Percentiles rank a stretch among this genome's conserved stretches.
These are phyloP conservation scores for Sclerotiophoma versabilis DNA, from an alignment of 2,329 filamentous ascomycete species.

Conservation along the genomic window DNA sequence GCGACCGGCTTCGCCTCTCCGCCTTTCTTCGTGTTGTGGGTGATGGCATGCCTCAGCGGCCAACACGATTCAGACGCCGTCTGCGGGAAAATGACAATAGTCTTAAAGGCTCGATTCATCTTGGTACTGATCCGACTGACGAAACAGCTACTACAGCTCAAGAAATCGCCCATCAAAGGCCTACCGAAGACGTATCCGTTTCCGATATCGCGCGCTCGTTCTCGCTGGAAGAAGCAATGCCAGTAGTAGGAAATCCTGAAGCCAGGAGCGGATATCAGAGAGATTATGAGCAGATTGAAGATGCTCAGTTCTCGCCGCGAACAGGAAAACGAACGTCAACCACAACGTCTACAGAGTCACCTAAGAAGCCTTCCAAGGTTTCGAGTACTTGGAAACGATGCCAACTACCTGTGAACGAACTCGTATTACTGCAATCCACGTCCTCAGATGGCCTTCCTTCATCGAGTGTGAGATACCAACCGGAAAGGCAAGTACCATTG, in stretches of 20 bases:
- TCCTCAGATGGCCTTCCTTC: slow-evolving; percentile 35
- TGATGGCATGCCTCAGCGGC: slow-evolving; percentile 32
- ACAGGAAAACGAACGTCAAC: background rate
- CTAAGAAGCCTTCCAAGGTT: background rate
- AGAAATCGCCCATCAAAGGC: background rate
- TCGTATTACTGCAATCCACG: slow-evolving; percentile 38
- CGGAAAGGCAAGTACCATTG: background rate
- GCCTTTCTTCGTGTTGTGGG: slow-evolving; percentile 35
- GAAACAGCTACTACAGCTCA: background rate
- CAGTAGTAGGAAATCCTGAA: background rate
- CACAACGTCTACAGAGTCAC: background rate
- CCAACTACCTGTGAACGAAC: slow-evolving; percentile 33
- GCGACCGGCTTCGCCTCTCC: slow-evolving; percentile 33
- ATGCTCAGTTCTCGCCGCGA: background rate
- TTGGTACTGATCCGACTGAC: background rate
- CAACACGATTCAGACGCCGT: slow-evolving; percentile 30
- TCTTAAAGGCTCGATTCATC: background rate
- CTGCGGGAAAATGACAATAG: background rate
- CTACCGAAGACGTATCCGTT: background rate
- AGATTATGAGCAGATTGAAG: background rate
- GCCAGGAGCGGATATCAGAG: background rate
- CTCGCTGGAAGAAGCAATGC: background rate
- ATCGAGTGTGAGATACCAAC: slow-evolving; percentile 30
- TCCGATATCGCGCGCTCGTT: background rate
- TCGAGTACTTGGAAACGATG: slow-evolving; percentile 27